Percentiles rank a stretch among this genome's conserved stretches.
phyloP scores from a whole-genome alignment of 2,329 filamentous ascomycete species.

The Alternaria triticina region DNA sequence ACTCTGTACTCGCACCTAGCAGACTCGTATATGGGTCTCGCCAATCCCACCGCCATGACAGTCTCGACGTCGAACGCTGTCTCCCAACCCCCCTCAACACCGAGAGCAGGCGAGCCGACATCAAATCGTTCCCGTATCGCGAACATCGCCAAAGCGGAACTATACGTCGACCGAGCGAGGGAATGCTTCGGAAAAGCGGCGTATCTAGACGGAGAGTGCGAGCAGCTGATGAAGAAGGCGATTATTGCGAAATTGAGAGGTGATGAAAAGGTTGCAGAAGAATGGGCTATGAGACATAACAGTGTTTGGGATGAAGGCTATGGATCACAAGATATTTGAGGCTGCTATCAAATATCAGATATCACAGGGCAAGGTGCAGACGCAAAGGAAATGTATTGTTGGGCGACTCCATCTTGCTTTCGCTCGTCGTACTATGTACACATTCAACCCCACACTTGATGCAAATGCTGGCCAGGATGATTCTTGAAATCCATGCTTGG shows the following conservation, averaged over 20 bases:
- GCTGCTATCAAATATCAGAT: neutral
- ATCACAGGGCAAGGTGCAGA: slow-evolving; percentile 8
- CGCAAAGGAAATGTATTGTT: slow-evolving; percentile 45
- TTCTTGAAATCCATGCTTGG: slow-evolving; percentile 2
- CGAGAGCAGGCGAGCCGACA: neutral
- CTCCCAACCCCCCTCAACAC: neutral
- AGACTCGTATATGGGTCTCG: slow-evolving; percentile 80
- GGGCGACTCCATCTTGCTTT: slow-evolving; percentile 29
- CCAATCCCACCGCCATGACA: slow-evolving; percentile 56
- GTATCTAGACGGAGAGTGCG: slow-evolving; percentile 73
- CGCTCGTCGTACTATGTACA: slow-evolving; percentile 33
- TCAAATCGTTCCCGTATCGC: slow-evolving; percentile 23
- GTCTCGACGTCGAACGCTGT: neutral
- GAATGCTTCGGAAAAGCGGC: slow-evolving; percentile 67
- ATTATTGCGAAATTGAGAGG: slow-evolving; percentile 73
- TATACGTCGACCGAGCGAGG: slow-evolving; percentile 45
- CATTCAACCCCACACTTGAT: slow-evolving; percentile 12
- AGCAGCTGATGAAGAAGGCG: slow-evolving; percentile 83
- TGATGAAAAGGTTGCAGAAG: slow-evolving; percentile 43
- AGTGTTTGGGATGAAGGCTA: slow-evolving; percentile 41
- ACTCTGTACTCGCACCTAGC: slow-evolving; percentile 73
- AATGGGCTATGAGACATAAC: slow-evolving; percentile 48
- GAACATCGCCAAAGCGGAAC: slow-evolving; percentile 39
- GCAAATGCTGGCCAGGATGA: slow-evolving; percentile 3
- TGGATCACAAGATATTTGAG: neutral